Evolutionary conservation across 345 rosid species (phyloP).

Genomic region (Rhodamnia rubescens): DNA sequence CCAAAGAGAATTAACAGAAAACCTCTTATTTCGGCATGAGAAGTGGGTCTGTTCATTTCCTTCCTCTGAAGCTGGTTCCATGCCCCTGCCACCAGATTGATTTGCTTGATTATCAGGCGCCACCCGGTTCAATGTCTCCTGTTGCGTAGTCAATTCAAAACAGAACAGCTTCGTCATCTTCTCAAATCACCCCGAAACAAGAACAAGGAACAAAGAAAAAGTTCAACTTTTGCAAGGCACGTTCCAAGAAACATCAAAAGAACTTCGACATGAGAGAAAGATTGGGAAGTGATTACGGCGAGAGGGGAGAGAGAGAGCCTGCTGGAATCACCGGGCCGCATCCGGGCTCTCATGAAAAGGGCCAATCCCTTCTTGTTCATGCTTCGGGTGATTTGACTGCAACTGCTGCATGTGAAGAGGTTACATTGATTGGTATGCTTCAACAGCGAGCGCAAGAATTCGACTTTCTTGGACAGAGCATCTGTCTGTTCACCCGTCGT

Average conservation of each 20-base stretch:
- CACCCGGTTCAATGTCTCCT: constrained; percentile 27
- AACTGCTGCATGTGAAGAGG: neutral
- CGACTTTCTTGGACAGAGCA: neutral
- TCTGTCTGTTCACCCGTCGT: neutral
- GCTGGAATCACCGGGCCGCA: constrained; percentile 38
- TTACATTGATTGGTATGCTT: neutral
- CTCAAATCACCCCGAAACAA: neutral
- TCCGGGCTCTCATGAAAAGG: constrained; percentile 62
- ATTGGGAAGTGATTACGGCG: constrained; percentile 24
- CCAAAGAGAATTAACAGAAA: neutral
- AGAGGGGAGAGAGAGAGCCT: constrained; percentile 35
- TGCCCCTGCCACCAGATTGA: constrained; percentile 5
- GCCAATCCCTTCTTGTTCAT: constrained; percentile 76
- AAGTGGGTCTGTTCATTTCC: constrained; percentile 7
- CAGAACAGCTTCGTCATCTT: neutral
- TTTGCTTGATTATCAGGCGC: constrained; percentile 17
- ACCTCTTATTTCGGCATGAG: constrained; percentile 20
- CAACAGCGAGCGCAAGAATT: neutral
- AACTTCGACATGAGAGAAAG: neutral
- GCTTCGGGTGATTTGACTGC: neutral
- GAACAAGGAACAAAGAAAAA: neutral
- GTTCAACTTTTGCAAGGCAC: neutral
- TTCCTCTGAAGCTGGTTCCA: neutral
- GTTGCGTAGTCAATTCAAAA: neutral
- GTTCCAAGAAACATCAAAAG: neutral